Evolutionary conservation across 345 rosid genomes (phyloP).

Genomic region (rapeseed (Brassica napus)): DNA sequence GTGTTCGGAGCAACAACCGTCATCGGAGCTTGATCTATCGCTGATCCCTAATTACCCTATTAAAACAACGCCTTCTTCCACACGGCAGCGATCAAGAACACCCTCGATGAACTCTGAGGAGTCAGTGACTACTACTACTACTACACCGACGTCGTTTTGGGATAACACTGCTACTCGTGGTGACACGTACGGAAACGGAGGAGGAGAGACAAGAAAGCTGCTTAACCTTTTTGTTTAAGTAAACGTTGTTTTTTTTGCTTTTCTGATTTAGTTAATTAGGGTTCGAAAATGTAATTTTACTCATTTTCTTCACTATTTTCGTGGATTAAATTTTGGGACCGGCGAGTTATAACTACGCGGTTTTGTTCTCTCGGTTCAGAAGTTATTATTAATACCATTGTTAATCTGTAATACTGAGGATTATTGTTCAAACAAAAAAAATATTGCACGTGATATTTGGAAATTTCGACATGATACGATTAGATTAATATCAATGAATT

Average conservation of each 20-base stretch:
- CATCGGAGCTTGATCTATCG: slow-evolving; percentile 73
- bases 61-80: slow-evolving; percentile 4
- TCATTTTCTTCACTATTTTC: not conserved
- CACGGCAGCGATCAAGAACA: slow-evolving; percentile 49
- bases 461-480: not conserved
- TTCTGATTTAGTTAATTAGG: not conserved
- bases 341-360: slow-evolving; percentile 13
- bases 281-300: not conserved
- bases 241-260: not conserved
- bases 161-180: slow-evolving; percentile 47
- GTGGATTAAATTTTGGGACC: slow-evolving; percentile 19
- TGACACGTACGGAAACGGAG: slow-evolving; percentile 39
- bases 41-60: slow-evolving; percentile 43
- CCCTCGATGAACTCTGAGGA: slow-evolving; percentile 92
- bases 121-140: slow-evolving; percentile 49
- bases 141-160: slow-evolving; percentile 50
- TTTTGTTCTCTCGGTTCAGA: slow-evolving; percentile 25
- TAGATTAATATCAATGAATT: not conserved
- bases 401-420: slow-evolving; percentile 2
- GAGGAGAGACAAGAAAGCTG: slow-evolving; percentile 48
- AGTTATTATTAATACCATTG: slow-evolving; percentile 8
- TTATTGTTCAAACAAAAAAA: not conserved
- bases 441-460: not conserved
- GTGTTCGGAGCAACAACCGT: slow-evolving; percentile 38
- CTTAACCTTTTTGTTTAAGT: slow-evolving; percentile 51